Evolutionary conservation across 441 rosid genomes (phyloP).

Genomic region (Arabidopsis hybrid): DNA sequence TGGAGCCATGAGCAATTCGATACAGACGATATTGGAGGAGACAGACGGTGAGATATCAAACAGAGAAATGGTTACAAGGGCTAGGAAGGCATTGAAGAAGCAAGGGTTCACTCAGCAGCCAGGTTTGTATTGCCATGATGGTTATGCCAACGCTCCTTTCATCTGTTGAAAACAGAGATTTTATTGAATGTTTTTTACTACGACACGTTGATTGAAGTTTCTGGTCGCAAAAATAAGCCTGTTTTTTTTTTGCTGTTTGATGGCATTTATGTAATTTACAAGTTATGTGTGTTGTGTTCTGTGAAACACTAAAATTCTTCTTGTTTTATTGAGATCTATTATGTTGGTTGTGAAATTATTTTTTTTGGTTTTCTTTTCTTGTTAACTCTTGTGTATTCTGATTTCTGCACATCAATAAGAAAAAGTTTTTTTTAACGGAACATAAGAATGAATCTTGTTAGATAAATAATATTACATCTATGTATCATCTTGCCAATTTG

Average conservation of each 20-base stretch:
- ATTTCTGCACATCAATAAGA: neutral
- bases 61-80: constrained; percentile 64
- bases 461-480: constrained; percentile 38
- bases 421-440: neutral
- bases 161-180: constrained; percentile 47
- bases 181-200: constrained; percentile 5
- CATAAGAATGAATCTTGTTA: constrained; percentile 33
- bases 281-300: constrained; percentile 28
- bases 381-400: neutral
- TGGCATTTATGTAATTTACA: constrained; percentile 38
- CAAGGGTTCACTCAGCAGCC: constrained; percentile 94
- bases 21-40: constrained; percentile 73
- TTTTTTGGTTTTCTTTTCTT: neutral
- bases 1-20: constrained; percentile 93
- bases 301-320: constrained; percentile 19
- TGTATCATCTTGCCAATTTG: constrained; percentile 27
- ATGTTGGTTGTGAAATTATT: neutral
- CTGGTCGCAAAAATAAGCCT: constrained; percentile 39
- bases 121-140: constrained; percentile 81
- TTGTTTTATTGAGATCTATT: constrained; percentile 12
- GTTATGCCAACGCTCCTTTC: constrained; percentile 59
- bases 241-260: constrained; percentile 16
- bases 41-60: constrained; percentile 66
- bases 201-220: constrained; percentile 13
- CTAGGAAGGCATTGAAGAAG: constrained; percentile 67